These are phyloP conservation scores for Sclerospora graminicola DNA, from an alignment of 352 stramenopile species.

Conservation along the genomic window DNA sequence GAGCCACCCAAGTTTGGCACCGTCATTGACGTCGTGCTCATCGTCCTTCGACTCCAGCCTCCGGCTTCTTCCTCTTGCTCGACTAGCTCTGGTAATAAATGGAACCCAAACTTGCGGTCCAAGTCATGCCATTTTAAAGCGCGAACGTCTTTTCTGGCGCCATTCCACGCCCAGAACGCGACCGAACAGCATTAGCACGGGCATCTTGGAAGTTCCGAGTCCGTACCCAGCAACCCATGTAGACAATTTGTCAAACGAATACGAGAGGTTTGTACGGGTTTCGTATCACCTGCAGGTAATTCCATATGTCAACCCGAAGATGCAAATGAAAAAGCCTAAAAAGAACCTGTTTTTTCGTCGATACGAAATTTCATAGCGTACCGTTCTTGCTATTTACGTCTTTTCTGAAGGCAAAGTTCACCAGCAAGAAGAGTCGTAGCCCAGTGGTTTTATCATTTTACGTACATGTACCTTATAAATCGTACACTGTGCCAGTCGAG, in stretches of 20 bases:
- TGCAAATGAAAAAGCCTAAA: too few relatives aligned
- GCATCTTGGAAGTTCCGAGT: constrained; percentile 58
- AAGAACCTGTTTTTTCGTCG: too few relatives aligned
- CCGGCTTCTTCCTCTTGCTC: constrained; percentile 32
- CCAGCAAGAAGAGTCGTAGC: too few relatives aligned
- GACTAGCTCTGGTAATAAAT: constrained; percentile 41
- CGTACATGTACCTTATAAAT: too few relatives aligned
- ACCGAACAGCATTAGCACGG: constrained; percentile 39
- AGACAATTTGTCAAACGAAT: too few relatives aligned
- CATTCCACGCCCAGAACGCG: constrained; percentile 35
- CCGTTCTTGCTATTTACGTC: too few relatives aligned
- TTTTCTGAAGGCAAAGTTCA: too few relatives aligned
- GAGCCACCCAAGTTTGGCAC: constrained; percentile 51
- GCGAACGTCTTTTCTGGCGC: constrained; percentile 48
- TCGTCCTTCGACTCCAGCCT: constrained; percentile 7
- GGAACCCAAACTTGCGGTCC: constrained; percentile 62
- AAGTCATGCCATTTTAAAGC: constrained; percentile 53
- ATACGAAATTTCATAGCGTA: too few relatives aligned
- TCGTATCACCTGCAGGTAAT: too few relatives aligned
- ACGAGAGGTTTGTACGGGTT: constrained; percentile 37
- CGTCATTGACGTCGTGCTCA: not conserved
- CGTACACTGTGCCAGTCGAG: too few relatives aligned
- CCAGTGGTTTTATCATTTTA: too few relatives aligned
- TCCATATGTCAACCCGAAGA: too few relatives aligned
- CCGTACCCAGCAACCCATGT: constrained; percentile 46